A percentile compares a stretch with the other conserved stretches of the same genome.
phyloP scores from a whole-genome alignment of 129 eudicot species.

The Glebionis coronaria region DNA sequence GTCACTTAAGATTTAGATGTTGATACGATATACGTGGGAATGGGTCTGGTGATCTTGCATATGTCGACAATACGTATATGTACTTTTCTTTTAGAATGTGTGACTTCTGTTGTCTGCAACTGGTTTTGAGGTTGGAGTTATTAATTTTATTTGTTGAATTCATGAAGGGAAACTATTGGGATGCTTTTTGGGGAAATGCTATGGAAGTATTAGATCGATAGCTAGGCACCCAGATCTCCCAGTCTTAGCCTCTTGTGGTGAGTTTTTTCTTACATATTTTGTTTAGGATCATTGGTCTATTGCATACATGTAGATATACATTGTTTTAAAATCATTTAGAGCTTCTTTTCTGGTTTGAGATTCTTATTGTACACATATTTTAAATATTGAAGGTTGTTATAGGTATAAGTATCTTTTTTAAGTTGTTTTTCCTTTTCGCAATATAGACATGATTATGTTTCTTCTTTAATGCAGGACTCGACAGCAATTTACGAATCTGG shows the following conservation, averaged over 20 bases:
- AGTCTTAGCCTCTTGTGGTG: constrained; percentile 92
- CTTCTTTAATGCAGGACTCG: no score
- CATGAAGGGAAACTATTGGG: no score
- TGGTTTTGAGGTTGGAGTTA: background rate
- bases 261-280: constrained; percentile 30
- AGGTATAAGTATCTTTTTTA: no score
- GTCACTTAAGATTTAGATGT: constrained; percentile 82
- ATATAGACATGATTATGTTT: no score
- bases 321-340: background rate
- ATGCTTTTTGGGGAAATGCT: no score
- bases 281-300: constrained; percentile 3
- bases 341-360: background rate
- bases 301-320: background rate
- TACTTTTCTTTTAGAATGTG: constrained; percentile 12
- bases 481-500: no score
- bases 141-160: constrained; percentile 14
- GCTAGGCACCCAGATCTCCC: no score
- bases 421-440: no score
- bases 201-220: no score
- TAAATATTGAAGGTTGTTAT: background rate
- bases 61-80: constrained; percentile 91
- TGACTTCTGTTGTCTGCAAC: background rate
- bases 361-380: background rate
- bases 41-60: constrained; percentile 95
- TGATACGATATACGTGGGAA: constrained; percentile 72